These are phyloP conservation scores for Trametes villosa DNA, from an alignment of 768 basidiomycete species.

Conservation along the genomic window DNA sequence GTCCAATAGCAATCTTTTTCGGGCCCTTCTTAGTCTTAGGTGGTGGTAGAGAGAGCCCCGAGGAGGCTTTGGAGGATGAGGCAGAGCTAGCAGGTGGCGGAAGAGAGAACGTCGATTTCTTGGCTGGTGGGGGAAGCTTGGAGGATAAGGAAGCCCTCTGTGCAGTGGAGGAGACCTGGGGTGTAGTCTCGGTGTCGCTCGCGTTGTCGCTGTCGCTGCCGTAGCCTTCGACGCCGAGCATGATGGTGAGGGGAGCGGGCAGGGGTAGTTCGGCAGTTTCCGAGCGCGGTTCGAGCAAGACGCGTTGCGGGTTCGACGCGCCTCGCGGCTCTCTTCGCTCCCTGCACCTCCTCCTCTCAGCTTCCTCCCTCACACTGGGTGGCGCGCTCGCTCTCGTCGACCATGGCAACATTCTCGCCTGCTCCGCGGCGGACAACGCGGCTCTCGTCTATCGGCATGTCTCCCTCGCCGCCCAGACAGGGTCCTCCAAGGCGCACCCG, in stretches of 20 bases:
- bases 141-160: constrained; percentile 13
- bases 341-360: not conserved
- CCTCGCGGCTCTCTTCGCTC: constrained; percentile 1
- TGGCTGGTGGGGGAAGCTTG: constrained; percentile 32
- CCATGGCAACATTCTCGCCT: constrained; percentile 65
- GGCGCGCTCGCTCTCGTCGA: constrained; percentile 5
- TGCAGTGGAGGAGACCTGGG: constrained; percentile 11
- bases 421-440: constrained; percentile 63
- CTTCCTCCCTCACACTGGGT: not conserved
- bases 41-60: constrained; percentile 39
- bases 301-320: constrained; percentile 28
- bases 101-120: constrained; percentile 40
- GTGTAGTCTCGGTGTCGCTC: constrained; percentile 39
- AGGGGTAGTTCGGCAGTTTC: constrained; percentile 17
- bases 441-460: constrained; percentile 35
- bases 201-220: constrained; percentile 71
- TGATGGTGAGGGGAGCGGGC: constrained; percentile 36
- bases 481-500: constrained; percentile 33
- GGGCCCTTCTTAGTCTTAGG: constrained; percentile 55
- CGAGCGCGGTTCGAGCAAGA: constrained; percentile 21
- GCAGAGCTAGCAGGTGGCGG: constrained; percentile 36
- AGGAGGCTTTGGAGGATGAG: constrained; percentile 28
- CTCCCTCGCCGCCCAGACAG: constrained; percentile 29
- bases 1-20: constrained; percentile 63
- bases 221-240: constrained; percentile 80